These are phyloP conservation scores for Fagopyrum esculentum DNA, from an alignment of 148 eudicot species.

Conservation along the genomic window DNA sequence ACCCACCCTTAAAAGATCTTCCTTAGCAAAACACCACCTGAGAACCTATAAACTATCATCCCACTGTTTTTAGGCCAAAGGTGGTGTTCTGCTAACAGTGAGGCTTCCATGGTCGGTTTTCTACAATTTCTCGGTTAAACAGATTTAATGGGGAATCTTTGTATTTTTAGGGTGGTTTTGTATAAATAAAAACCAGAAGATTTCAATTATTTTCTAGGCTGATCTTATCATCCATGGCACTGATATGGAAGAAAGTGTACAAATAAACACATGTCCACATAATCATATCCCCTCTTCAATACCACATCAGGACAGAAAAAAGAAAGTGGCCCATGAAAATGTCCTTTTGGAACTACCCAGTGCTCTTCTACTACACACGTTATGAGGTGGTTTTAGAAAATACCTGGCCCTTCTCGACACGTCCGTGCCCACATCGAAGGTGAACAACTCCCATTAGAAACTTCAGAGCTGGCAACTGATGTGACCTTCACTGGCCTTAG, in stretches of 20 bases:
- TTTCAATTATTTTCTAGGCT: not conserved
- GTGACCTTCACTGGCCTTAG: conserved; percentile 1
- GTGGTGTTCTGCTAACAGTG: too few species aligned
- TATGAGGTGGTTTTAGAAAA: conserved; percentile 8
- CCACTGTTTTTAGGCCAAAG: too few species aligned
- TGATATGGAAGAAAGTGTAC: not conserved
- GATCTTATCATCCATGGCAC: not conserved
- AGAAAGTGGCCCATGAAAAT: not conserved
- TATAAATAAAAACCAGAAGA: not conserved
- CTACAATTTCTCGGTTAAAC: not conserved
- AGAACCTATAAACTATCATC: too few species aligned
- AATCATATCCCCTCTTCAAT: not conserved
- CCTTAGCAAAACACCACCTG: too few species aligned
- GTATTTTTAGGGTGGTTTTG: not conserved
- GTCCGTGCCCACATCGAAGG: not conserved
- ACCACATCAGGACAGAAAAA: not conserved
- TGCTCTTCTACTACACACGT: not conserved
- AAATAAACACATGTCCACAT: not conserved
- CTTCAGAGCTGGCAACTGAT: conserved; percentile 1
- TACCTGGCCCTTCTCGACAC: not conserved
- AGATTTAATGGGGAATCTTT: not conserved
- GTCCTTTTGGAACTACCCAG: not conserved
- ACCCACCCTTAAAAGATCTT: too few species aligned
- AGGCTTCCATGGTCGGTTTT: not conserved
- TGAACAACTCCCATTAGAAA: not conserved